These are phyloP conservation scores for Amanita jacksonii DNA, from an alignment of 768 basidiomycete species.

Conservation along the genomic window DNA sequence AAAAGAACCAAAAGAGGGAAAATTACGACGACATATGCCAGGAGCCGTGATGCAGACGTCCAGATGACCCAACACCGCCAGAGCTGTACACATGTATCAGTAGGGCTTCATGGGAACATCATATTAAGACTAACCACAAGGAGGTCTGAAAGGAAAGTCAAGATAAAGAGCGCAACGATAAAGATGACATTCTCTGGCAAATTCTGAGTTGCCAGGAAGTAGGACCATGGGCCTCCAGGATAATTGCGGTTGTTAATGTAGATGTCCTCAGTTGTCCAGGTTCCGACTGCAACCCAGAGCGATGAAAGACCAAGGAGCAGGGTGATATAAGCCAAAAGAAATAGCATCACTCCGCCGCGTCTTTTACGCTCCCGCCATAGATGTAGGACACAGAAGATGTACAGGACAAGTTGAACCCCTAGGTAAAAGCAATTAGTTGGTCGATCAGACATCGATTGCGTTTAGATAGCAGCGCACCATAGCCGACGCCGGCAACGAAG, in stretches of 20 bases:
- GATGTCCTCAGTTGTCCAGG: slow-evolving; percentile 30
- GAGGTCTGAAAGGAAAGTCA: slow-evolving; percentile 31
- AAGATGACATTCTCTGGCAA: slow-evolving; percentile 34
- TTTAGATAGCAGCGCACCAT: not conserved
- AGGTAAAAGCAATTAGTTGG: not conserved
- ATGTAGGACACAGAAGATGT: not conserved
- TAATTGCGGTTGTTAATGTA: slow-evolving; percentile 33
- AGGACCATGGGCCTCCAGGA: slow-evolving; percentile 34
- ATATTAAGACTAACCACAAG: slow-evolving; percentile 20
- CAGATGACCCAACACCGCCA: slow-evolving; percentile 19
- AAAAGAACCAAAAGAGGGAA: slow-evolving; percentile 24
- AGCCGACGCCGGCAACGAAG: slow-evolving; percentile 2
- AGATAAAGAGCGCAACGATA: slow-evolving; percentile 30
- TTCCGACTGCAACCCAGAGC: slow-evolving; percentile 28
- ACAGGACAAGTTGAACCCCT: slow-evolving; percentile 4
- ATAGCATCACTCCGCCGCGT: not conserved
- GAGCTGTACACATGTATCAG: slow-evolving; percentile 16
- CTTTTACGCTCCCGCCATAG: slow-evolving; percentile 2
- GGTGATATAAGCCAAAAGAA: slow-evolving; percentile 28
- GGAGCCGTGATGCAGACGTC: slow-evolving; percentile 18
- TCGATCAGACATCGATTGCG: not conserved
- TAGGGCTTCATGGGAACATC: not conserved
- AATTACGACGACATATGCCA: slow-evolving; percentile 17
- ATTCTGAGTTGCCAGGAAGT: slow-evolving; percentile 32
- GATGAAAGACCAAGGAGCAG: slow-evolving; percentile 28